phyloP scores from a whole-genome alignment of 2,329 filamentous ascomycete species.

The Fulvia fulva region DNA sequence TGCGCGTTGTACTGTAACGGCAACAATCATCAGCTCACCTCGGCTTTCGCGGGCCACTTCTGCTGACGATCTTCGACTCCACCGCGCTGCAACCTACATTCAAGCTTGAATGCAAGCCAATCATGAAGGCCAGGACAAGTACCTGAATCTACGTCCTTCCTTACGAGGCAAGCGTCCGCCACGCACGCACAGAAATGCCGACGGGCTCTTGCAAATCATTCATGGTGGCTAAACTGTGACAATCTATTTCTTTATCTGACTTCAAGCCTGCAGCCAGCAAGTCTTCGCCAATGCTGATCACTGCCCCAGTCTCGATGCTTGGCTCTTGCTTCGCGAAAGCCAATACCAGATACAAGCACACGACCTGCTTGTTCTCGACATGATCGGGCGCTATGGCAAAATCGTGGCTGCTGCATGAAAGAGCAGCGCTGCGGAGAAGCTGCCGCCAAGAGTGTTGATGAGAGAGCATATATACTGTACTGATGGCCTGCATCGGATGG shows the following conservation, averaged over 20 bases:
- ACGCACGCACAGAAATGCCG: background rate
- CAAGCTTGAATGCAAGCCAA: background rate
- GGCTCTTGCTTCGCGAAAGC: slow-evolving; percentile 6
- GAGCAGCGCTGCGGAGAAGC: background rate
- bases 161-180: background rate
- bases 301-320: slow-evolving; percentile 15
- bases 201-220: background rate
- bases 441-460: background rate
- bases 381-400: slow-evolving; percentile 7
- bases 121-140: background rate
- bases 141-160: background rate
- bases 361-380: slow-evolving; percentile 19
- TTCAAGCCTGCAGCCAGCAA: background rate
- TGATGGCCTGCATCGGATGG: background rate
- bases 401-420: background rate
- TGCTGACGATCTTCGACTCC: background rate
- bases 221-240: background rate
- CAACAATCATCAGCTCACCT: background rate
- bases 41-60: background rate
- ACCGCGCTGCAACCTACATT: background rate
- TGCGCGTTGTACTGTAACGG: too few relatives aligned
- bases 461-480: slow-evolving; percentile 1
- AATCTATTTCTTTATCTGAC: background rate
- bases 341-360: slow-evolving; percentile 5
- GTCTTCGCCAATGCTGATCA: slow-evolving; percentile 11